Conservation (phyloP, 2,329 filamentous ascomycete species). For the Raffaelea albimanens region DNA sequence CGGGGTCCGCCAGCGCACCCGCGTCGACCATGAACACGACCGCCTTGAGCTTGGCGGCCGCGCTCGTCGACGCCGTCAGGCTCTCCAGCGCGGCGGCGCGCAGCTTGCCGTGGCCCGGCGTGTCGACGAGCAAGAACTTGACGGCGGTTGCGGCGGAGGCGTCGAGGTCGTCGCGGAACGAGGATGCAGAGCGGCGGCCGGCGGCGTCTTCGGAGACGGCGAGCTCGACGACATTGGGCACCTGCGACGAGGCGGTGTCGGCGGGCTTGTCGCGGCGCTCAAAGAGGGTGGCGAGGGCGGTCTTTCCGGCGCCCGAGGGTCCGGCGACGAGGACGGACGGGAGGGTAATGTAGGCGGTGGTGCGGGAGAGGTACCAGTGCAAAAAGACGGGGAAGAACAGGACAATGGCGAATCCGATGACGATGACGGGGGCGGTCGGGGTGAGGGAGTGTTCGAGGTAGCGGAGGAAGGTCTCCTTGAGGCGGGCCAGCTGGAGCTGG, state of each 20-base stretch:
- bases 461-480: slow-evolving; percentile 14
- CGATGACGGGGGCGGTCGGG: slow-evolving; percentile 52
- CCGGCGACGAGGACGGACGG: slow-evolving; percentile 76
- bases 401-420: slow-evolving; percentile 61
- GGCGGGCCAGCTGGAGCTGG: too few species aligned
- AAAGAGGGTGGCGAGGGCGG: slow-evolving; percentile 68
- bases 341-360: slow-evolving; percentile 54
- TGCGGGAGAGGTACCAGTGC: slow-evolving; percentile 63
- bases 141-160: slow-evolving; percentile 46
- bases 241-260: slow-evolving; percentile 47
- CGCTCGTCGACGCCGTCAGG: slow-evolving; percentile 22
- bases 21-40: slow-evolving; percentile 88
- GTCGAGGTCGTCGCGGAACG: slow-evolving; percentile 46
- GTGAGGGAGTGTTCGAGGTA: slow-evolving; percentile 45
- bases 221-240: slow-evolving; percentile 42
- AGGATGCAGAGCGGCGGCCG: slow-evolving; percentile 26
- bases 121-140: slow-evolving; percentile 74
- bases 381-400: slow-evolving; percentile 67
- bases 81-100: slow-evolving; percentile 56
- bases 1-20: slow-evolving; percentile 48
- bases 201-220: slow-evolving; percentile 38
- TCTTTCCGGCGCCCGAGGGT: slow-evolving; percentile 79
- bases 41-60: slow-evolving; percentile 46
- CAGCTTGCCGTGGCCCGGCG: slow-evolving; percentile 91
- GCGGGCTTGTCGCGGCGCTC: slow-evolving; percentile 40